Base-by-base conservation (phyloP, 2,329 filamentous ascomycete species). In the Dryadomyces sulphureus region DNA sequence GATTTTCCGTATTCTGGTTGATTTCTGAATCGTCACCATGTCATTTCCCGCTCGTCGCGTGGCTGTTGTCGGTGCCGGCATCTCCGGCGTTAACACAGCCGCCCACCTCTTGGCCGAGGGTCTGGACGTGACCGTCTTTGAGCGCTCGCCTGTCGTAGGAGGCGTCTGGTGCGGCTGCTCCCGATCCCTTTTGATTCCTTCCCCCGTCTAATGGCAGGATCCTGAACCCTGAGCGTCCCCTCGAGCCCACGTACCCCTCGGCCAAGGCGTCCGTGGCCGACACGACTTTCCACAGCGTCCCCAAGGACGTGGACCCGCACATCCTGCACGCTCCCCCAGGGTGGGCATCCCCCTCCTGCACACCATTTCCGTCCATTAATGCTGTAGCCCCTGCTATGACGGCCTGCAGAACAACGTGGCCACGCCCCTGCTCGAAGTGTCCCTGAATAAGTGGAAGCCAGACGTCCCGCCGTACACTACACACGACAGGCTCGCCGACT, bases 381-480 rank as follows among this genome's bases (percentile, higher is more conserved):
- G n/a, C 22, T n/a, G 14, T 19, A 46, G 1, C 0, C 63, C 87
- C 68, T 65, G 74, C 71, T 62, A 72, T 48, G 60, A 59, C 5
- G 69, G 71, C 2, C 62, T 89, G 7, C 80, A 80, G 55, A 86
- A 83, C 32, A 92, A 90, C 54, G 81, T 89, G 4, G 81, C 84
- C 0, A 77, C 80, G n/a, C 67, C 58, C 20, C 54, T 71, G 3
- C 64, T 72, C 60, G 57, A 60, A 38, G 68, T 61, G 47, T 62
- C 59, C 8, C 57, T 72, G 2, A 57, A 61, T 4, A 50, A 55
- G 0, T 85, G 80, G 72, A 75, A 77, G 0, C 59, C 68, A 6
- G 73, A 71, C 1, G 82, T 77, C 0, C 68, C 69, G 2, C 72
- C 77, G 16, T 75, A 74, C 49, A 72, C 80, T 5, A 69, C 62